A percentile compares a stretch with the other conserved stretches of the same genome.
Evolutionary conservation across 352 stramenopile genomes (phyloP).

Genomic region (Chrysophaeum taylorii): DNA sequence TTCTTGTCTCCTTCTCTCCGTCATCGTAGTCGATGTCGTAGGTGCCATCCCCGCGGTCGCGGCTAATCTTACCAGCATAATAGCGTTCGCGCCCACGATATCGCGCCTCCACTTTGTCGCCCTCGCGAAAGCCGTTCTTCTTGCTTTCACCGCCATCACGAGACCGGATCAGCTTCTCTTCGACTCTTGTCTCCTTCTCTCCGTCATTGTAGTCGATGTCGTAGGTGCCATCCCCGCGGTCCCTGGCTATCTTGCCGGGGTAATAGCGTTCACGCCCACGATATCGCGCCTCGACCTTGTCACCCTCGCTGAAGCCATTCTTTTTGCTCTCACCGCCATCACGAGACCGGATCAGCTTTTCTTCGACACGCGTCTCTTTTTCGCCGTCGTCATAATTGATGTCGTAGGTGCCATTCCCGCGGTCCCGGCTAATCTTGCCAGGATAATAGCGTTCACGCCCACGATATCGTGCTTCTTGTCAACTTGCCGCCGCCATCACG

Average conservation of each 20-base stretch:
- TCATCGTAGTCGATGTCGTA: conserved; percentile 64
- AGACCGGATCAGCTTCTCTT: conserved; percentile 40
- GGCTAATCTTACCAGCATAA: conserved; percentile 56
- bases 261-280: conserved; percentile 56
- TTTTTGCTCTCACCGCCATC: not conserved
- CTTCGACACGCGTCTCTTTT: conserved; percentile 25
- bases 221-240: conserved; percentile 52
- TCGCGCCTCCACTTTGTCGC: conserved; percentile 49
- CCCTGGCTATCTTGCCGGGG: conserved; percentile 47
- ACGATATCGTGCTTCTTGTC: conserved; percentile 19
- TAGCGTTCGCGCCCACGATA: conserved; percentile 54
- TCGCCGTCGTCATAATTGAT: conserved; percentile 39
- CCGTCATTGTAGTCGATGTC: conserved; percentile 63
- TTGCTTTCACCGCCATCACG: not conserved
- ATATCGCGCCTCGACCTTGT: conserved; percentile 54
- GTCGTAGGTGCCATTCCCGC: conserved; percentile 31
- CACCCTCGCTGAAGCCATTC: conserved; percentile 36
- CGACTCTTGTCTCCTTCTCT: conserved; percentile 49
- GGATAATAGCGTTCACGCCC: conserved; percentile 25
- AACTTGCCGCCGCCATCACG: no score
- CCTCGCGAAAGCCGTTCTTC: conserved; percentile 19
- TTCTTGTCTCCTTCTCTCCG: conserved; percentile 50
- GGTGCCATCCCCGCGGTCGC: conserved; percentile 48
- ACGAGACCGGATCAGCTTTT: not conserved
- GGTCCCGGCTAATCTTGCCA: conserved; percentile 15